These are phyloP conservation scores for Pseudogymnoascus sp. DNA, from an alignment of 2,329 filamentous ascomycete genomes.

Conservation along the genomic window DNA sequence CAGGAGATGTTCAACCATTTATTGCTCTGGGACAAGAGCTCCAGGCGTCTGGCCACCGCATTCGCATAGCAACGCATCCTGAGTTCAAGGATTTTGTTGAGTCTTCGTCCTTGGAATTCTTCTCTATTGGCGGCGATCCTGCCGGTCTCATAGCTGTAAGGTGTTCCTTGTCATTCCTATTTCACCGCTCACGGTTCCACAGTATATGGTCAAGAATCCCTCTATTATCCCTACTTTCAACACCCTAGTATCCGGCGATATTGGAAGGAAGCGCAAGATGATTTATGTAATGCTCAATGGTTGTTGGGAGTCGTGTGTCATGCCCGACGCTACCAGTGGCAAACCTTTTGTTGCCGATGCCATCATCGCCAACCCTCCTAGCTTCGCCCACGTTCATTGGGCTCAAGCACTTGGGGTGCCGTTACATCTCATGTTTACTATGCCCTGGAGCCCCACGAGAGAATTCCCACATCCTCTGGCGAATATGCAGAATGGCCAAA, in stretches of 20 bases:
- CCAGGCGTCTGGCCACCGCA: too few species aligned
- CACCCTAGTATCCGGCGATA: constrained; percentile 57
- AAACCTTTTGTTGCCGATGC: constrained; percentile 21
- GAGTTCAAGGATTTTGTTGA: too few species aligned
- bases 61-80: too few species aligned
- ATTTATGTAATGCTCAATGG: constrained; percentile 69
- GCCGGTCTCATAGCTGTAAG: too few species aligned
- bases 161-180: too few species aligned
- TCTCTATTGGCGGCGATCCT: too few species aligned
- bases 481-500: constrained; percentile 32
- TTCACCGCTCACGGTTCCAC: too few species aligned
- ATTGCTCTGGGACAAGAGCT: too few species aligned
- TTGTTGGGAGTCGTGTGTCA: constrained; percentile 77
- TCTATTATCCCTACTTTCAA: constrained; percentile 74
- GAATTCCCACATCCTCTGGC: constrained; percentile 43
- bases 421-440: constrained; percentile 61
- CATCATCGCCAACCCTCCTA: constrained; percentile 24
- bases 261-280: constrained; percentile 61
- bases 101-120: too few species aligned
- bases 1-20: too few species aligned
- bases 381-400: constrained; percentile 45
- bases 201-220: constrained; percentile 81
- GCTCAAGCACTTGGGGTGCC: constrained; percentile 53
- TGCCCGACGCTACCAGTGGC: constrained; percentile 31
- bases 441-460: constrained; percentile 41